Percentiles rank a stretch among this genome's conserved stretches.
phyloP scores from a whole-genome alignment of 345 rosid species.

The Euphorbia pulcherrima region DNA sequence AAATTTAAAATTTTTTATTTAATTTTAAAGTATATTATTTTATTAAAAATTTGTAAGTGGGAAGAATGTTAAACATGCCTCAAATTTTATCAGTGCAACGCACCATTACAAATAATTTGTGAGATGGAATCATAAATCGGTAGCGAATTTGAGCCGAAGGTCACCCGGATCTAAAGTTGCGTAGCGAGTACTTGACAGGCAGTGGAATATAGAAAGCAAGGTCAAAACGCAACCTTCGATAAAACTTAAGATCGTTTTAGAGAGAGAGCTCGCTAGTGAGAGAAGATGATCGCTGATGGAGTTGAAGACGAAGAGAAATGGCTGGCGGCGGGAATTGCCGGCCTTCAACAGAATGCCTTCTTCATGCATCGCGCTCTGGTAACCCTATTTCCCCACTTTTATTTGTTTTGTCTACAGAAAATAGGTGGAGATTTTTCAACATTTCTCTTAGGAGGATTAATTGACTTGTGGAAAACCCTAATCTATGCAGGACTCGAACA shows the following conservation, averaged over 20 bases:
- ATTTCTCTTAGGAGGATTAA: background rate
- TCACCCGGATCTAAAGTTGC: conserved; percentile 20
- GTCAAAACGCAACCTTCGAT: conserved; percentile 37
- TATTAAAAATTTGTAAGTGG: too few species aligned
- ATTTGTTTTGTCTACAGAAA: conserved; percentile 20
- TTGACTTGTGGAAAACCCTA: conserved; percentile 21
- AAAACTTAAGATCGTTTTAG: conserved; percentile 12
- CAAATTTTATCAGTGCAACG: too few species aligned
- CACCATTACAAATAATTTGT: too few species aligned
- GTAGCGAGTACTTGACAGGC: conserved; percentile 22
- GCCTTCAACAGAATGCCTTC: conserved; percentile 95
- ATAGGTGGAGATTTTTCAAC: background rate
- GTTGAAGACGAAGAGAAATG: conserved; percentile 95
- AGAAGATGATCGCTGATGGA: conserved; percentile 74
- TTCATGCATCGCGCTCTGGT: conserved; percentile 99
- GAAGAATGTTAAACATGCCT: too few species aligned
- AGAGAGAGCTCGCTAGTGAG: conserved; percentile 17
- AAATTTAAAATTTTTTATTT: too few species aligned
- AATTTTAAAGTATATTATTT: too few species aligned
- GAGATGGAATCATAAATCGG: too few species aligned
- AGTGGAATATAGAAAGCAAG: conserved; percentile 21
- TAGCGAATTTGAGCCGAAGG: conserved; percentile 19
- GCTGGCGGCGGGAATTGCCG: conserved; percentile 90
- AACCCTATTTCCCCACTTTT: conserved; percentile 15
- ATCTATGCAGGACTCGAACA: conserved; percentile 76